Base-by-base conservation (phyloP, 2,329 filamentous ascomycete genomes). In the Alternaria solani region DNA sequence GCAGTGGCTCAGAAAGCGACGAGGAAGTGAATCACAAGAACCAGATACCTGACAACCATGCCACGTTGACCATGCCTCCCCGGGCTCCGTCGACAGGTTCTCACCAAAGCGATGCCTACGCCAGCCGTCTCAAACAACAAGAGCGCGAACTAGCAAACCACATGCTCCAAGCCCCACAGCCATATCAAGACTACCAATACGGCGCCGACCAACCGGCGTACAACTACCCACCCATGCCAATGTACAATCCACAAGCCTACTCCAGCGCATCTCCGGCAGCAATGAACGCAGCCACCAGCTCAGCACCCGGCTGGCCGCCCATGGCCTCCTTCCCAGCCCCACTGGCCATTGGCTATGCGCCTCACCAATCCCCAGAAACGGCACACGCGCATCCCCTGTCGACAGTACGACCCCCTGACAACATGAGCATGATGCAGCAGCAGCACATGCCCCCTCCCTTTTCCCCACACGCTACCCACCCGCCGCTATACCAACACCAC, bases 141-240 rank as follows among this genome's bases (percentile, higher is more conserved):
- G 75, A 78, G 52, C 69, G 70, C 44, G 71, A 76, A 30, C 61
- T 77, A n/a, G 66, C 70, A 30, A 69, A 73, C 44, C 76, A 80
- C 55, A 63, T 78, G 14, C 59, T 78, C 8, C 74, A 78, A 46
- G 75, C 67, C 25, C 78, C 78, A 36, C 74, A 75, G 59, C 76
- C 78, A 11, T 72, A 75, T 14, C 65, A 71, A 48, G 69, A 71
- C 32, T 71, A 76, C 43, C 72, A 73, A 43, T 73, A 74, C 52
- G 62, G 63, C 28, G 71, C 66, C 41, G 68, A 60, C 3, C 59
- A 69, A 26, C 75, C 74, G 41, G 67, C 73, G 20, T 59, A 67
- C 26, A 52, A 63, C 12, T 64, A 67, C 7, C 63, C 70, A 34
- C 51, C 72, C 26, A 68, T 74, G 63, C 73, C 76, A 14, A 39